These are phyloP conservation scores for Eragrostis tef DNA, from an alignment of 202 grass and related monocot genomes.

Conservation along the genomic window DNA sequence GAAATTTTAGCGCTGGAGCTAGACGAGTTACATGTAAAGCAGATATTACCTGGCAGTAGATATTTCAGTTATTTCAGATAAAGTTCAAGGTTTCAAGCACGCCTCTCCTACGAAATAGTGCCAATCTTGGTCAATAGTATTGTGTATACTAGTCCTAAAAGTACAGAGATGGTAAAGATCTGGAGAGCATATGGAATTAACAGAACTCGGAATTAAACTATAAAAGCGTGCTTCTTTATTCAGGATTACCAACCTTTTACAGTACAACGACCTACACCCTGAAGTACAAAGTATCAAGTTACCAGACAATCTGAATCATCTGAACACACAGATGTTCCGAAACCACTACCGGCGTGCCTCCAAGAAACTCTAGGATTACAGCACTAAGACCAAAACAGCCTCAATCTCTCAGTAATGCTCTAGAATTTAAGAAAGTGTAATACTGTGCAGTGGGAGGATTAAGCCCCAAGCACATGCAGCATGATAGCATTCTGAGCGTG, in stretches of 20 bases:
- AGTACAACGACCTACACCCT: constrained; percentile 4
- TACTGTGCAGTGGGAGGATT: not conserved
- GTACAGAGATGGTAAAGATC: not conserved
- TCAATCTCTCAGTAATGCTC: not conserved
- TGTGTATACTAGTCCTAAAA: not conserved
- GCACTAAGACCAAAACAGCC: constrained; percentile 14
- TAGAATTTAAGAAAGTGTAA: constrained; percentile 31
- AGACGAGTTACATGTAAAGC: not conserved
- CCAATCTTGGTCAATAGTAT: not conserved
- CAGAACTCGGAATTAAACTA: not conserved
- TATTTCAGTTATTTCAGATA: not conserved
- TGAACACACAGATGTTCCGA: constrained; percentile 17
- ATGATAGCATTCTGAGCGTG: constrained; percentile 95
- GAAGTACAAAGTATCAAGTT: constrained; percentile 26
- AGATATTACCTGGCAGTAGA: too few species aligned
- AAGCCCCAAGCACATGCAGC: constrained; percentile 81
- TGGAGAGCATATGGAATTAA: not conserved
- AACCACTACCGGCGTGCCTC: not conserved
- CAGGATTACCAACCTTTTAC: constrained; percentile 33
- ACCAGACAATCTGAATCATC: constrained; percentile 24
- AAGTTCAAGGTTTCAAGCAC: not conserved
- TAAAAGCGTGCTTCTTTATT: constrained; percentile 32
- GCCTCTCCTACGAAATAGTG: too few species aligned
- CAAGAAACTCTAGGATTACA: not conserved
- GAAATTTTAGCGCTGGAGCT: not conserved